Base-by-base conservation (phyloP, 176 grass and related monocot species). In the Saccharum officinarum region DNA sequence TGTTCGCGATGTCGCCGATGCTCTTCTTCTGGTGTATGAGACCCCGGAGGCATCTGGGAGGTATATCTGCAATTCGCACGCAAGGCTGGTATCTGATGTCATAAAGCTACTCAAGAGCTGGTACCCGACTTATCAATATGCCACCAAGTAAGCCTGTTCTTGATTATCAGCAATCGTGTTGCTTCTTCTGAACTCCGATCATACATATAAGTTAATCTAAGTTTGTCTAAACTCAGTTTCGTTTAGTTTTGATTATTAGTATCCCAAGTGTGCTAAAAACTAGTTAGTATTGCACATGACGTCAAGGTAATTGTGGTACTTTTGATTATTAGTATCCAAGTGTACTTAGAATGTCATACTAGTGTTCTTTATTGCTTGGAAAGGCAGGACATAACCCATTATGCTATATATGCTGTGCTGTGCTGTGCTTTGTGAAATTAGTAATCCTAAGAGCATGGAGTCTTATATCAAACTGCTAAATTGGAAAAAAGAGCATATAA, bases 11-110 rank as follows among this genome's bases (percentile, higher is more conserved):
- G 75, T 91, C 5, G 88, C 84, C 1, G 67, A 88, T 47, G 92
- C 95, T 81, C 82, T 97, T 81, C 82, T 97, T 18, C 70, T 91
- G 52, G 57, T 90, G 7, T 97, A 91, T 70, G 88, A 95, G 83
- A 91, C 87, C 12, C 73, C 85, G 5, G 92, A 88, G 79, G 90
- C 28, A 28, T 28, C 28, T 28, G 28, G 28, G 28, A 28, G 28
- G 28, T 28, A 28, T 28, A 28, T 28, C 28, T 28, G 28, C 28
- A 28, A 28, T 28, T 28, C 28, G 28, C 28, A 28, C 28, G 28
- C 28, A 28, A 28, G 28, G 28, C 28, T 28, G 28, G 28, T 28
- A 28, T 28, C 28, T 28, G 87, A 88, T 70, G 79, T 95, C 75
- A 73, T 95, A 4, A 72, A 74, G 40, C 57, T 86, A 42, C 71